Conservation (phyloP, 2,329 filamentous ascomycete genomes). For the Neofusicoccum sp. region DNA sequence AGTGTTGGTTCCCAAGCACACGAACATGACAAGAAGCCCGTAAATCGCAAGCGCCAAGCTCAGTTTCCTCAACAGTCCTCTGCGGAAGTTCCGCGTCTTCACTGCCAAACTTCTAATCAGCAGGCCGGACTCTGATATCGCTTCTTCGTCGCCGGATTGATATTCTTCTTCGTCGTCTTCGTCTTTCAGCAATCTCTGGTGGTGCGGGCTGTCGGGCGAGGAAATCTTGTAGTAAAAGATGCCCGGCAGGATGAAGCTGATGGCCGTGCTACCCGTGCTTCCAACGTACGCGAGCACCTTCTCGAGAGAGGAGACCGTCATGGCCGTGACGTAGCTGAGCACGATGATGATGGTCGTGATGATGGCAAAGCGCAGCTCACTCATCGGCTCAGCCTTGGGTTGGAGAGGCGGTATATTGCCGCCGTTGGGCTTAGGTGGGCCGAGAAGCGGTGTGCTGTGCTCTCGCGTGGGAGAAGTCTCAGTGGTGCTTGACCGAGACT, state of each 20-base stretch:
- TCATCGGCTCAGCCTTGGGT: constrained; percentile 60
- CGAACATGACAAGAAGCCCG: constrained; percentile 83
- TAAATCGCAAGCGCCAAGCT: constrained; percentile 80
- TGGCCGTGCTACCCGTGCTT: constrained; percentile 89
- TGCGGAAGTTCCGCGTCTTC: constrained; percentile 66
- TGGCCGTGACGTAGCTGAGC: constrained; percentile 81
- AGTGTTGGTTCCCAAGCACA: constrained; percentile 83
- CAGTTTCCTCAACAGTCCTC: constrained; percentile 66
- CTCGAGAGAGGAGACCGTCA: constrained; percentile 88
- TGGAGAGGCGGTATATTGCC: constrained; percentile 11
- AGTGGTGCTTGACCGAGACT: constrained; percentile 1
- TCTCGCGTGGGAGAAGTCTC: constrained; percentile 42
- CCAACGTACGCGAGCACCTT: constrained; percentile 94
- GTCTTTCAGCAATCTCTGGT: constrained; percentile 86
- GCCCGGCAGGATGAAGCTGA: constrained; percentile 94
- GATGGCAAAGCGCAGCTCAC: constrained; percentile 83
- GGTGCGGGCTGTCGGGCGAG: constrained; percentile 80
- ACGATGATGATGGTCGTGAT: constrained; percentile 87
- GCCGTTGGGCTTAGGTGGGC: constrained; percentile 26
- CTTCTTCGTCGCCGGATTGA: constrained; percentile 57
- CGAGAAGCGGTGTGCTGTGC: constrained; percentile 42
- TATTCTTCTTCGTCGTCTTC: constrained; percentile 80
- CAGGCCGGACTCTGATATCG: constrained; percentile 25
- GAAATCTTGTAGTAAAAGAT: constrained; percentile 99
- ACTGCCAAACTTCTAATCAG: constrained; percentile 39